Base-by-base conservation (phyloP, 2,329 filamentous ascomycete species). In the Macrophomina pseudophaseolina region DNA sequence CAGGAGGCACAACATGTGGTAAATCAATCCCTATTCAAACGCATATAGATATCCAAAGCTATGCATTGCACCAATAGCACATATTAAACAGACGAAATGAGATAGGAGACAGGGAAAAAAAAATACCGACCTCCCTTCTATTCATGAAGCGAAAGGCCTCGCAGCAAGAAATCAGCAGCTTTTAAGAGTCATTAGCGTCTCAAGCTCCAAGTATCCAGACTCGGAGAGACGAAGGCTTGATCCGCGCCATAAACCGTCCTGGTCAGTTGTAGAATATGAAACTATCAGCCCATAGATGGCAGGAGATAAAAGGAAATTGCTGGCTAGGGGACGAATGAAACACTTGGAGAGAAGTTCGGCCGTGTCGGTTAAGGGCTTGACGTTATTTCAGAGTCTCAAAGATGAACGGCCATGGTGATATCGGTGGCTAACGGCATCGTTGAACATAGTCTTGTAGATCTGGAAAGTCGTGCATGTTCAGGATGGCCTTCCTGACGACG, bases 391-490 rank as follows among this genome's bases (percentile, higher is more conserved):
- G 28, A 59, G 54, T 38, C 30, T 28, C 1, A 16, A 23, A 38
- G 16, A 28, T 48, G 9, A 23, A 16, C 7, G n/a, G 32, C 9
- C 12, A n/a, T 30, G 4, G 8, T 14, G 8, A 18, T 0, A 4
- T 14, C 8, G n/a, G 18, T 18, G 2, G 7, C 30, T 49, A 62
- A 23, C 44, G 58, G 32, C 30, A 62, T 12, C n/a, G 9, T 38
- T 62, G 42, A 9, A 62, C 44, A 4, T 8, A 62, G n/a, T 4
- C 18, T 28, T 66, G 65, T 3, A 66, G 65, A 23, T 66, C 65
- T 12, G 65, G 65, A 11, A 66, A 66, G n/a, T 66, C 54, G n/a
- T 40, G 49, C 65, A 66, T 66, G 35, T 30, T 46, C 38, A 54
- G 30, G 28, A 66, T 48, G 0, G 46, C 32, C 18, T 66, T 51